Conservation (phyloP, 1,284 basidiomycete species). For the Heliocybe sulcata region DNA sequence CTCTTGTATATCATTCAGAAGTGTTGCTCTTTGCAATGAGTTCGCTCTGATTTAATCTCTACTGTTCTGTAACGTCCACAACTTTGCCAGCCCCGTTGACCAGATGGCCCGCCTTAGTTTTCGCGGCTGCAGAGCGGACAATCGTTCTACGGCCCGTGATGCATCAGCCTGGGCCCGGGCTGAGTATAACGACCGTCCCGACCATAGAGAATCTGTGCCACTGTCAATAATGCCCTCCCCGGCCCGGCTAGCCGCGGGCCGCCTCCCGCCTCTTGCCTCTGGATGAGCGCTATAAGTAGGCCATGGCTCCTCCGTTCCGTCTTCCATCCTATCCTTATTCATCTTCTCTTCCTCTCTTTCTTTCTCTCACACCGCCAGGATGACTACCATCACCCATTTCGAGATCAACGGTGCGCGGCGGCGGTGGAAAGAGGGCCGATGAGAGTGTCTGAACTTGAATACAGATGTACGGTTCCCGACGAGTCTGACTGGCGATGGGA, state of each 20-base stretch:
- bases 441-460: slow-evolving; percentile 2
- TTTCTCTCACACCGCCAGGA: neutral
- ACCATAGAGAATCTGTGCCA: too few species aligned
- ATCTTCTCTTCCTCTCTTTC: neutral
- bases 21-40: too few species aligned
- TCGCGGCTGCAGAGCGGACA: too few species aligned
- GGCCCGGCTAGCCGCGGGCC: neutral
- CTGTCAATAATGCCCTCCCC: neutral
- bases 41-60: too few species aligned
- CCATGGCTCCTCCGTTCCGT: neutral
- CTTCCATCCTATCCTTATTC: neutral
- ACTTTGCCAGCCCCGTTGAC: too few species aligned
- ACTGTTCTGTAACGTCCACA: too few species aligned
- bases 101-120: too few species aligned
- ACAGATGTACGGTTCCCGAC: slow-evolving; percentile 78
- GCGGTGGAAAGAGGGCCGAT: slow-evolving; percentile 4
- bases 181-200: too few species aligned
- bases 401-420: slow-evolving; percentile 39
- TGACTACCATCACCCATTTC: slow-evolving; percentile 39
- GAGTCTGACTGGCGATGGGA: slow-evolving; percentile 79
- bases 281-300: neutral
- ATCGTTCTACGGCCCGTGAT: too few species aligned
- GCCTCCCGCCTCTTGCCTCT: neutral
- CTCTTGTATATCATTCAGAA: too few species aligned
- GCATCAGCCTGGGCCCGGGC: too few species aligned